These are phyloP conservation scores for Phytophthora ramorum DNA, from an alignment of 352 stramenopile species.

Conservation along the genomic window DNA sequence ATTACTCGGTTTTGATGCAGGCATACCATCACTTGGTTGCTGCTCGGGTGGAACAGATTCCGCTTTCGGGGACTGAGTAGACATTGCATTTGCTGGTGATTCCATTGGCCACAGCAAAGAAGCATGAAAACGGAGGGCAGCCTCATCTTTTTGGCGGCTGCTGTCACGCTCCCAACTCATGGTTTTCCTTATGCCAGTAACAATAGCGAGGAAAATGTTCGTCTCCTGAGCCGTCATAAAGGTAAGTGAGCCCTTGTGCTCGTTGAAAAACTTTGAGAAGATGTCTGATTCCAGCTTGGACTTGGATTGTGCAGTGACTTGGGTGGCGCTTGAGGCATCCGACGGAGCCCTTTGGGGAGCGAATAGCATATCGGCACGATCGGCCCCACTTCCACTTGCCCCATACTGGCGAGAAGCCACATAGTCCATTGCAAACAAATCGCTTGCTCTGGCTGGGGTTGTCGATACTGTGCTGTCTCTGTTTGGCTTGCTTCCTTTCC, in stretches of 20 bases:
- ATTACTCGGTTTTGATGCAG: not conserved
- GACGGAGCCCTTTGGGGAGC: slow-evolving; percentile 28
- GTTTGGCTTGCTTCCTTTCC: slow-evolving; percentile 31
- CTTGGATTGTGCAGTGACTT: slow-evolving; percentile 19
- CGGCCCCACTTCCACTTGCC: slow-evolving; percentile 22
- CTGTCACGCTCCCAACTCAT: slow-evolving; percentile 70
- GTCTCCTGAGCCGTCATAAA: slow-evolving; percentile 55
- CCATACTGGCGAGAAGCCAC: slow-evolving; percentile 38
- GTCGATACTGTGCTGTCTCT: slow-evolving; percentile 3
- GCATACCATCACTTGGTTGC: slow-evolving; percentile 7
- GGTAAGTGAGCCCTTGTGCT: slow-evolving; percentile 57
- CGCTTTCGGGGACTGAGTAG: not conserved
- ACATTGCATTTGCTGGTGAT: not conserved
- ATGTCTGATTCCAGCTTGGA: slow-evolving; percentile 49
- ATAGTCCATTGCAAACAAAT: slow-evolving; percentile 80
- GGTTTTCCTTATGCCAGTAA: slow-evolving; percentile 58
- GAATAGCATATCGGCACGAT: slow-evolving; percentile 73
- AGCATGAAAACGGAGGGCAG: slow-evolving; percentile 72
- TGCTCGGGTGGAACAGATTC: slow-evolving; percentile 6
- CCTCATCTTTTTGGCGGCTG: slow-evolving; percentile 69
- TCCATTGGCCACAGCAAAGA: slow-evolving; percentile 73
- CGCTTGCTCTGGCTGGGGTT: slow-evolving; percentile 62
- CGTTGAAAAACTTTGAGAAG: slow-evolving; percentile 59
- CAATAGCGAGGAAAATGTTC: slow-evolving; percentile 58
- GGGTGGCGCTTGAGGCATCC: not conserved